These are phyloP conservation scores for Eutypella sp. DNA, from an alignment of 2,329 filamentous ascomycete genomes.

Conservation along the genomic window DNA sequence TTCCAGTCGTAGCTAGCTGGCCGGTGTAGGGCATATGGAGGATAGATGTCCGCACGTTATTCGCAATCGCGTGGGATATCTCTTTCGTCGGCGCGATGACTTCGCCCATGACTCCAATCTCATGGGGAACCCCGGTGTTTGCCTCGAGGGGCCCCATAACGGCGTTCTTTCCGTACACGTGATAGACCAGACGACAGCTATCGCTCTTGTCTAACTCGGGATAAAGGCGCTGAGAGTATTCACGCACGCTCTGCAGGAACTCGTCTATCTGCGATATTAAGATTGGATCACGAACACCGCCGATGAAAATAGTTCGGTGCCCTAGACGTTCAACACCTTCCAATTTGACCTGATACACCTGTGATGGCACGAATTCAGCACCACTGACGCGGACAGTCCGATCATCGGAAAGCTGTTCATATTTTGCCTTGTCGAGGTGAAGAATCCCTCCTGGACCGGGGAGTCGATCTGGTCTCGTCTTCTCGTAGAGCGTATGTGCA, in stretches of 20 bases:
- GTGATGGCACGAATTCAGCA: constrained; percentile 20
- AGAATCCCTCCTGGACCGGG: constrained; percentile 37
- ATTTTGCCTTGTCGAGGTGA: constrained; percentile 26
- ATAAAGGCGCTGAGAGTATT: constrained; percentile 13
- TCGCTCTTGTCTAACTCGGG: constrained; percentile 8
- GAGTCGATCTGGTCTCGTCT: constrained; percentile 35
- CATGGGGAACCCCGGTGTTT: constrained; percentile 7
- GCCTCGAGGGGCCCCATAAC: constrained; percentile 25
- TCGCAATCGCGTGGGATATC: constrained; percentile 11
- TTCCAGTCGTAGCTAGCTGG: constrained; percentile 34
- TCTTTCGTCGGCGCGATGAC: constrained; percentile 30
- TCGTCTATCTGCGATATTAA: constrained; percentile 28
- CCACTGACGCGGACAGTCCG: constrained; percentile 28
- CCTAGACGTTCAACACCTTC: constrained; percentile 32
- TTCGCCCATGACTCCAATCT: constrained; percentile 33
- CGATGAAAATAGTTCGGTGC: constrained; percentile 33
- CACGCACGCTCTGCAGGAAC: constrained; percentile 22
- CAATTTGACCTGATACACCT: constrained; percentile 33
- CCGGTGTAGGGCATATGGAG: constrained; percentile 31
- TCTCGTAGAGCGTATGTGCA: constrained; percentile 41
- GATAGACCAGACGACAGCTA: constrained; percentile 12
- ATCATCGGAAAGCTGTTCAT: constrained; percentile 28
- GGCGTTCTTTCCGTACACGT: constrained; percentile 32
- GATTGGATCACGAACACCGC: constrained; percentile 34
- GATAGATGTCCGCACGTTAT: constrained; percentile 8